A percentile compares a stretch with the other conserved stretches of the same genome.
Conservation (phyloP, 208 protist species). For the Trypanosoma melophagium region DNA sequence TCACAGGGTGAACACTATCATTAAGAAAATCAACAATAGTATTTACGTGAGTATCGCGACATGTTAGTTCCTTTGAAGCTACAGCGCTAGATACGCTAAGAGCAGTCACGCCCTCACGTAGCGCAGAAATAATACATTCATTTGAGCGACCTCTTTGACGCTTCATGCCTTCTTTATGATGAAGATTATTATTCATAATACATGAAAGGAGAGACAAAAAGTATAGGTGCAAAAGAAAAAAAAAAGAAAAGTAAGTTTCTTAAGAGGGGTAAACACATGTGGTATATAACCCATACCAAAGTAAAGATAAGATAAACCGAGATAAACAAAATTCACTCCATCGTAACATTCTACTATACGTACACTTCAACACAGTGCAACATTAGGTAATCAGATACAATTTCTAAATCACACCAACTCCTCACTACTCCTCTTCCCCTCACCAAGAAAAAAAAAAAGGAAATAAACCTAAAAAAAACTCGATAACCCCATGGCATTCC, state of each 20-base stretch:
- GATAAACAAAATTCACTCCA: too few species aligned
- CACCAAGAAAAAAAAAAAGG: slow-evolving; percentile 1
- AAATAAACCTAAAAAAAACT: slow-evolving; percentile 6
- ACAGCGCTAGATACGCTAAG: slow-evolving; percentile 71
- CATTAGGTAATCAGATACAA: too few species aligned
- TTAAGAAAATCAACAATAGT: slow-evolving; percentile 68
- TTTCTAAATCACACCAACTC: too few species aligned
- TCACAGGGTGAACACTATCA: slow-evolving; percentile 66
- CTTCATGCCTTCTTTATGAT: slow-evolving; percentile 10
- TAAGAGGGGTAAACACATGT: too few species aligned
- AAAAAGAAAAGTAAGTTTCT: slow-evolving; percentile 1
- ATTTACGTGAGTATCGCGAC: slow-evolving; percentile 64
- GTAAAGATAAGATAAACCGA: too few species aligned
- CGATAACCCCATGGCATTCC: slow-evolving; percentile 33
- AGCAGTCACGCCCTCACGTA: slow-evolving; percentile 60
- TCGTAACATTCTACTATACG: too few species aligned
- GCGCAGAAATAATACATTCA: slow-evolving; percentile 16
- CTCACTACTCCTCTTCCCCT: too few species aligned
- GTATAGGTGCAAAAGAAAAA: neutral
- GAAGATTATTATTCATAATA: neutral
- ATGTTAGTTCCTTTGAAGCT: slow-evolving; percentile 66
- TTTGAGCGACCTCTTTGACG: slow-evolving; percentile 8
- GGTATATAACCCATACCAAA: too few species aligned
- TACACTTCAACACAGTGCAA: too few species aligned
- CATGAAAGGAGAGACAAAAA: neutral